Base-by-base conservation (phyloP, 768 basidiomycete species). In the Phylloporus scabripes region DNA sequence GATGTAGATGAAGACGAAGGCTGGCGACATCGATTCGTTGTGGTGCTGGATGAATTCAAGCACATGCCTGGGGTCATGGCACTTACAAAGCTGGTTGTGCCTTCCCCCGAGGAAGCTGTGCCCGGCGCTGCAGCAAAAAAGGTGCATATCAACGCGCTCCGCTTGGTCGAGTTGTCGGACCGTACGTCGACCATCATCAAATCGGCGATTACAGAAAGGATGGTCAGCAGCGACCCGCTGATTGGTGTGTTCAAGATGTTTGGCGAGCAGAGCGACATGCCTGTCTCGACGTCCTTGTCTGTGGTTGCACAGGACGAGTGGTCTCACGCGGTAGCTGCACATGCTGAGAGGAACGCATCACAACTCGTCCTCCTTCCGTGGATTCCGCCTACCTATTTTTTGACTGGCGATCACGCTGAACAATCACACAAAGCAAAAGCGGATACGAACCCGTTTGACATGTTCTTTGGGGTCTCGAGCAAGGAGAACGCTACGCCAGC, bases 61-160 rank as follows among this genome's bases (percentile, higher is more conserved):
- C 88, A 94, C 62, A 69, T 98, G 14, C 85, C 93, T 0, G 82
- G 86, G 5, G 83, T 92, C 71, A 93, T 99, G 88, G 81, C 90
- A 3, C 72, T 98, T 38, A 81, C 88, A 0, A 87, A 94, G 60
- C 78, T 97, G 28, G 74, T 96, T 17, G 82, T 83, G 17, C 68
- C 74, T 2, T 65, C 18, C 6, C 21, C 46, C 0, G 53, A 54
- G 8, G 58, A 54, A n/a, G 0, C 37, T 7, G 18, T 21, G 20
- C 42, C 56, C 34, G 32, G 9, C 8, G 12, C 5, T 1, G 23
- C 3, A 15, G 43, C 48, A 1, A 39, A 41, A 14, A 52, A 14
- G 47, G 45, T 57, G 4, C 46, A 42, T 9, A 73, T 95, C 29
- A 80, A 91, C 54, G 87, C 87, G 0, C 76, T 97, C 2, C 91